A percentile compares a stretch with the other conserved stretches of the same genome.
phyloP scores from a whole-genome alignment of 495 filamentous ascomycete species.

The Hyaloscypha variabilis region DNA sequence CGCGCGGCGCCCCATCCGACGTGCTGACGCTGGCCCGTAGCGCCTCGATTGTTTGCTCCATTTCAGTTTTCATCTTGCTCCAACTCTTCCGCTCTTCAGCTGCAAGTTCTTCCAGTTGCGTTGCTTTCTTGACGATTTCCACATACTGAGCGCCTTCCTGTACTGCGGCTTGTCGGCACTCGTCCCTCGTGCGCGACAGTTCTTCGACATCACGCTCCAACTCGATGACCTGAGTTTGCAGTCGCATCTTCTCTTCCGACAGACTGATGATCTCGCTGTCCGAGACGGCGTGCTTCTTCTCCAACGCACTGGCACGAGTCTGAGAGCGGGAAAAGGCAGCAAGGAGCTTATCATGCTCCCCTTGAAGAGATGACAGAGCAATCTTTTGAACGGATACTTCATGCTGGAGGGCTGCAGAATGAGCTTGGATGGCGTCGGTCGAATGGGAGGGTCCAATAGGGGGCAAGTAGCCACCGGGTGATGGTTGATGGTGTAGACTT shows the following conservation, averaged over 20 bases:
- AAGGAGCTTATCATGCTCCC: slow-evolving; percentile 48
- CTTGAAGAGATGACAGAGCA: slow-evolving; percentile 46
- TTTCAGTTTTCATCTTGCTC: slow-evolving; percentile 38
- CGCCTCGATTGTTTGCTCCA: slow-evolving; percentile 33
- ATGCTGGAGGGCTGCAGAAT: slow-evolving; percentile 49
- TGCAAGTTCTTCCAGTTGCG: slow-evolving; percentile 41
- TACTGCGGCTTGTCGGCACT: slow-evolving; percentile 36
- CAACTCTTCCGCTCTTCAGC: slow-evolving; percentile 42
- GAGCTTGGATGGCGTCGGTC: slow-evolving; percentile 39
- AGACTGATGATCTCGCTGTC: slow-evolving; percentile 50
- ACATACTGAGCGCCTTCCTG: slow-evolving; percentile 47
- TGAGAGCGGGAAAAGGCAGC: slow-evolving; percentile 47
- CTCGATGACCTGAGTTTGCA: slow-evolving; percentile 40
- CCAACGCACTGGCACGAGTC: slow-evolving; percentile 44
- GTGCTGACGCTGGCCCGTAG: slow-evolving; percentile 3
- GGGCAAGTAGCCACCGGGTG: slow-evolving; percentile 22
- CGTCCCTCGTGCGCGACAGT: slow-evolving; percentile 42
- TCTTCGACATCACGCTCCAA: slow-evolving; percentile 46
- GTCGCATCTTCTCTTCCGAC: slow-evolving; percentile 42
- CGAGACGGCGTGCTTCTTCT: slow-evolving; percentile 49
- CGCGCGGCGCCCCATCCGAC: not conserved
- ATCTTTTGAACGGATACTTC: slow-evolving; percentile 52
- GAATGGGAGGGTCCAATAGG: slow-evolving; percentile 20
- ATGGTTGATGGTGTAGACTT: slow-evolving; percentile 12
- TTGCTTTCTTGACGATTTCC: slow-evolving; percentile 48